phyloP scores from a whole-genome alignment of 768 basidiomycete species.

The Kockovaella imperatae region DNA sequence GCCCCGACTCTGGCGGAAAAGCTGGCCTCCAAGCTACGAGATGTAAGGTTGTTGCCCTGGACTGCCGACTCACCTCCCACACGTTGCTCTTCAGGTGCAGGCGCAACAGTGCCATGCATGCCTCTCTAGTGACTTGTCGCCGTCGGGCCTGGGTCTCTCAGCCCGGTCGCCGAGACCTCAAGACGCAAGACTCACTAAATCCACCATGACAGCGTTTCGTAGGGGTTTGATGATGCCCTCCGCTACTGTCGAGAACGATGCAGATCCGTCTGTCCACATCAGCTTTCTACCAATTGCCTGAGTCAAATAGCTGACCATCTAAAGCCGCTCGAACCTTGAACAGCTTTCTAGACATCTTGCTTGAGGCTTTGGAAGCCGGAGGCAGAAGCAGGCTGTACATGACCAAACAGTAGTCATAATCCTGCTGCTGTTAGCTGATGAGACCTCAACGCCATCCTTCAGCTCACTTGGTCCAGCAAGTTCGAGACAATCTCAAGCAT shows the following conservation, averaged over 20 bases:
- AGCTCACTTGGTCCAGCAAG: conserved; percentile 55
- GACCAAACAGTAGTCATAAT: conserved; percentile 28
- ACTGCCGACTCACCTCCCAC: conserved; percentile 58
- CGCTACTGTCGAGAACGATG: conserved; percentile 65
- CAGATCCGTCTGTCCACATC: conserved; percentile 56
- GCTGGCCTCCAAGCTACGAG: conserved; percentile 20
- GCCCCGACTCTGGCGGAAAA: conserved; percentile 72
- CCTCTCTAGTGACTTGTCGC: conserved; percentile 51
- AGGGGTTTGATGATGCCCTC: conserved; percentile 58
- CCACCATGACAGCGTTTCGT: conserved; percentile 73
- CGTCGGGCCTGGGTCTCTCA: conserved; percentile 53
- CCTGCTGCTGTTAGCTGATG: conserved; percentile 2
- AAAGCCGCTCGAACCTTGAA: conserved; percentile 30
- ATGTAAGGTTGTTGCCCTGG: not conserved
- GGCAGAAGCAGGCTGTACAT: conserved; percentile 59
- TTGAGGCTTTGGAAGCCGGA: conserved; percentile 51
- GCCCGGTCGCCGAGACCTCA: too few relatives aligned
- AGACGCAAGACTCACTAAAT: conserved; percentile 60
- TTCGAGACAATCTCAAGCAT: conserved; percentile 66
- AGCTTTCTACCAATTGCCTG: not conserved
- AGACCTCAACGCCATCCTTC: conserved; percentile 29
- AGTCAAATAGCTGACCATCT: conserved; percentile 15
- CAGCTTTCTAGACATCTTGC: conserved; percentile 20
- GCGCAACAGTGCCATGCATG: conserved; percentile 65
- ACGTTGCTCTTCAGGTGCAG: conserved; percentile 90